Evolutionary conservation across 352 stramenopile genomes (phyloP).

Genomic region (Phytopythium oedochilum): DNA sequence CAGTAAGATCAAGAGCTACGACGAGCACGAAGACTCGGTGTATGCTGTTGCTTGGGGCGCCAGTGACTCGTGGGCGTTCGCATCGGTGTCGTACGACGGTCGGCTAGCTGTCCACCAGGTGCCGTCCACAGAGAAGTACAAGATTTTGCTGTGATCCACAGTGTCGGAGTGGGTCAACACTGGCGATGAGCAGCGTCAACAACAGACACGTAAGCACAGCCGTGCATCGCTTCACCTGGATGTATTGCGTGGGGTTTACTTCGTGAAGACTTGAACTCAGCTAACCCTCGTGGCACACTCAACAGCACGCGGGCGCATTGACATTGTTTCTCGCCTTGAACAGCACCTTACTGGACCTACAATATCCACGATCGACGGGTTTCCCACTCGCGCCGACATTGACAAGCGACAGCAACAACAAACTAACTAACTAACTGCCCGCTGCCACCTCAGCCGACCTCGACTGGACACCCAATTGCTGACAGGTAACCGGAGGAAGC

Average conservation of each 20-base stretch:
- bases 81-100: slow-evolving; percentile 94
- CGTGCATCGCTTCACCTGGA: no score
- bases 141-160: slow-evolving; percentile 92
- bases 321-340: slow-evolving; percentile 8
- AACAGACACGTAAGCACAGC: background rate
- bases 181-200: no score
- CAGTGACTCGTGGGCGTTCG: slow-evolving; percentile 96
- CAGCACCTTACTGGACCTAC: slow-evolving; percentile 2
- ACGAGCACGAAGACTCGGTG: slow-evolving; percentile 95
- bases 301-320: background rate
- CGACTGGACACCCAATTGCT: background rate
- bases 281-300: background rate
- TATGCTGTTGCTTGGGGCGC: slow-evolving; percentile 91
- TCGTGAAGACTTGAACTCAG: no score
- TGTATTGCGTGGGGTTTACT: no score
- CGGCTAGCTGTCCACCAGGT: slow-evolving; percentile 95
- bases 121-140: slow-evolving; percentile 99
- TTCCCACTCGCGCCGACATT: background rate
- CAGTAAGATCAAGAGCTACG: slow-evolving; percentile 81
- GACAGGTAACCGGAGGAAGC: background rate
- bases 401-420: slow-evolving; percentile 4
- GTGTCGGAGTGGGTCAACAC: no score
- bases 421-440: slow-evolving; percentile 11
- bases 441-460: background rate
- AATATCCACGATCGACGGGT: slow-evolving; percentile 9